A percentile compares a stretch with the other conserved stretches of the same genome.
Evolutionary conservation across 805 yeast species (phyloP).

Genomic region (Kodamaea laetipori): DNA sequence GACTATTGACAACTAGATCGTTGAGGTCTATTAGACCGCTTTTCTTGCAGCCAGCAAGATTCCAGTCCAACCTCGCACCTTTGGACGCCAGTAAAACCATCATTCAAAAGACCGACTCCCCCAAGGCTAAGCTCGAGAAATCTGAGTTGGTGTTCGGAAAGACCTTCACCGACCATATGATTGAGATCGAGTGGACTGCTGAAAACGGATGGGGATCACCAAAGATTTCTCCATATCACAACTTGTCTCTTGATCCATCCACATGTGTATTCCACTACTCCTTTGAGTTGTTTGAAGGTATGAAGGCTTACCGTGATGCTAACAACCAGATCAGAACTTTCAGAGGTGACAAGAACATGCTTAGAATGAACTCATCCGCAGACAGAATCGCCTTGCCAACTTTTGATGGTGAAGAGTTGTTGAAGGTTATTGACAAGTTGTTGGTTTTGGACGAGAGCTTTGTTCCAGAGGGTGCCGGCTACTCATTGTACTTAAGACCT

Average conservation of each 20-base stretch:
- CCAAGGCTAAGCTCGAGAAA: slow-evolving; percentile 38
- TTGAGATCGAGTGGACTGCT: slow-evolving; percentile 79
- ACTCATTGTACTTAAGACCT: slow-evolving; percentile 91
- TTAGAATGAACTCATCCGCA: slow-evolving; percentile 85
- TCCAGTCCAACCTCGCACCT: slow-evolving; percentile 21
- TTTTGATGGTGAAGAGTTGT: slow-evolving; percentile 76
- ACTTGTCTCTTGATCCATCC: slow-evolving; percentile 79
- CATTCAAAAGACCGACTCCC: slow-evolving; percentile 39
- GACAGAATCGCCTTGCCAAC: slow-evolving; percentile 86
- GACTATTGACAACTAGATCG: slow-evolving; percentile 4
- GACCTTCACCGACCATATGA: slow-evolving; percentile 84
- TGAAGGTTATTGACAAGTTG: slow-evolving; percentile 73
- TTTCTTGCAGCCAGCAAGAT: slow-evolving; percentile 9
- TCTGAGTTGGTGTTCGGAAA: slow-evolving; percentile 46
- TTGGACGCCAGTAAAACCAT: slow-evolving; percentile 42
- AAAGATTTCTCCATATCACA: slow-evolving; percentile 81
- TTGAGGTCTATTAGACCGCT: slow-evolving; percentile 6
- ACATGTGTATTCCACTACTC: slow-evolving; percentile 92
- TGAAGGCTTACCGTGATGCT: slow-evolving; percentile 79
- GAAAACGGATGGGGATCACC: slow-evolving; percentile 88
- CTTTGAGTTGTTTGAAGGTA: slow-evolving; percentile 92
- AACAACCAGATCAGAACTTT: slow-evolving; percentile 66
- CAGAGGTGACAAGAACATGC: slow-evolving; percentile 92
- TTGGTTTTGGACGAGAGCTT: slow-evolving; percentile 72
- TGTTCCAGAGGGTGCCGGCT: slow-evolving; percentile 85